phyloP scores from a whole-genome alignment of 169 alveolate species.

The Cryptosporidium parvum region DNA sequence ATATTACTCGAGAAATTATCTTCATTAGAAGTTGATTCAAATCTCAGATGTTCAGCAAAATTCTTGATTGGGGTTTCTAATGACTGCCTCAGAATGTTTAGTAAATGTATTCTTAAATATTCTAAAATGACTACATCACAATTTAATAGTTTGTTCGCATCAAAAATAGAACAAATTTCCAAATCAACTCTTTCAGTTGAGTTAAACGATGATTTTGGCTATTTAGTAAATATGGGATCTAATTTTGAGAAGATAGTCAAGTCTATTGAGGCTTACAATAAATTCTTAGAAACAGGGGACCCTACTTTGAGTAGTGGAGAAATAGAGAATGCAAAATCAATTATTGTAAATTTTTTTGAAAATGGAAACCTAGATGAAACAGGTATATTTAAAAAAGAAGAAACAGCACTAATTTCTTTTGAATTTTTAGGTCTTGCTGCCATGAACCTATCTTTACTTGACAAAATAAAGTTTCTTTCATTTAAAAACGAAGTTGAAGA shows the following conservation, averaged over 20 bases:
- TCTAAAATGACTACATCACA: neutral
- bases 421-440: constrained; percentile 6
- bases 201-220: neutral
- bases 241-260: neutral
- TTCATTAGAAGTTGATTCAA: constrained; percentile 6
- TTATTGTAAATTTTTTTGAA: neutral
- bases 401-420: neutral
- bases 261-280: neutral
- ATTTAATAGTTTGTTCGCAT: neutral
- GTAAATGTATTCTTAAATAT: neutral
- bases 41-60: neutral
- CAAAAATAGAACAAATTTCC: neutral
- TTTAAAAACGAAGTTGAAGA: constrained; percentile 12
- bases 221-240: neutral
- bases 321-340: neutral
- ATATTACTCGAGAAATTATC: neutral
- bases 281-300: constrained; percentile 1
- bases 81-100: constrained; percentile 5
- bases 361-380: neutral
- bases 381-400: neutral
- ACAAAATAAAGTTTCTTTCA: neutral
- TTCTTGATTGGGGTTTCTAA: neutral
- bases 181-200: constrained; percentile 2
- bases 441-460: neutral
- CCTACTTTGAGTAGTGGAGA: neutral